Percentiles rank a stretch among this genome's conserved stretches.
Evolutionary conservation across 192 early-diverging fungal genomes (phyloP).

Genomic region (Coemansia sp.): DNA sequence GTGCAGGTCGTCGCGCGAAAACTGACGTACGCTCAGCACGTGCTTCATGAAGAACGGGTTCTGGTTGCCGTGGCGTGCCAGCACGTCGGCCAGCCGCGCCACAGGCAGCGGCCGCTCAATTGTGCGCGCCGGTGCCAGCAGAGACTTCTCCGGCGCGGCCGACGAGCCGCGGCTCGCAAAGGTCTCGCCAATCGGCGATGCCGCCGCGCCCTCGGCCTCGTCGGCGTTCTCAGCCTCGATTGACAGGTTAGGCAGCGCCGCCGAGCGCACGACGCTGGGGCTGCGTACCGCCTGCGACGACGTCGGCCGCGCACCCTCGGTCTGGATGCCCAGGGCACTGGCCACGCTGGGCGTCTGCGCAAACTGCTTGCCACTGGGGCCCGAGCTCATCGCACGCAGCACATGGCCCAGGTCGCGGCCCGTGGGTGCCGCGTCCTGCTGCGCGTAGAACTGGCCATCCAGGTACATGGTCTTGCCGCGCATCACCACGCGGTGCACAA

Average conservation of each 20-base stretch:
- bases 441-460: slow-evolving; percentile 65
- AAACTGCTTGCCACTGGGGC: slow-evolving; percentile 42
- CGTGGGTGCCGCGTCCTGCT: slow-evolving; percentile 22
- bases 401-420: slow-evolving; percentile 53
- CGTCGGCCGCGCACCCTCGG: background rate
- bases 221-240: slow-evolving; percentile 15
- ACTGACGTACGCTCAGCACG: slow-evolving; percentile 87
- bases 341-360: slow-evolving; percentile 11
- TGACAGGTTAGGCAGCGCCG: background rate
- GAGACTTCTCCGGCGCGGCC: background rate
- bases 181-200: background rate
- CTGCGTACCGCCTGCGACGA: slow-evolving; percentile 6
- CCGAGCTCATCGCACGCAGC: slow-evolving; percentile 41
- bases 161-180: background rate
- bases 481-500: slow-evolving; percentile 86
- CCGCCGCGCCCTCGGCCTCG: slow-evolving; percentile 11
- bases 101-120: slow-evolving; percentile 15
- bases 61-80: slow-evolving; percentile 41
- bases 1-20: slow-evolving; percentile 90
- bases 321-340: slow-evolving; percentile 13
- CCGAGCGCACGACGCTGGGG: slow-evolving; percentile 6
- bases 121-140: background rate
- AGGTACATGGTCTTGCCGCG: slow-evolving; percentile 80
- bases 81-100: slow-evolving; percentile 38
- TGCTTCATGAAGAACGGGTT: slow-evolving; percentile 90